Conservation (phyloP, 805 yeast species). For the Middelhovenomyces tepae region DNA sequence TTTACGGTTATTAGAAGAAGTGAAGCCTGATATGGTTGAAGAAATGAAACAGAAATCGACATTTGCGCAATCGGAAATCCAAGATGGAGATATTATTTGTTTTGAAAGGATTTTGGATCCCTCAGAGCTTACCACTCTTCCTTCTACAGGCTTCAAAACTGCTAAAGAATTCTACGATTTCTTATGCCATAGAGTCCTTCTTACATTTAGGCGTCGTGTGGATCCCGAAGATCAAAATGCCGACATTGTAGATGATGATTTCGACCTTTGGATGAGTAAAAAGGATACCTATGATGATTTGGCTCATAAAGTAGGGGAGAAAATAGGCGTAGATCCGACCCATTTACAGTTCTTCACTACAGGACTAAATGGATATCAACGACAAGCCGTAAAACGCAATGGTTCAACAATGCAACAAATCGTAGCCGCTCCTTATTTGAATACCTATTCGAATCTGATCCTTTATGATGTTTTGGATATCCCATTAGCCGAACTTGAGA, state of each 20-base stretch:
- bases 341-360: slow-evolving; percentile 59
- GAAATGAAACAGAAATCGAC: slow-evolving; percentile 19
- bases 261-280: slow-evolving; percentile 61
- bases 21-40: slow-evolving; percentile 29
- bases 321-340: slow-evolving; percentile 46
- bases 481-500: slow-evolving; percentile 68
- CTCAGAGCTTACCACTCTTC: slow-evolving; percentile 13
- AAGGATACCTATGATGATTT: slow-evolving; percentile 50
- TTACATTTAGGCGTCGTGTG: slow-evolving; percentile 20
- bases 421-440: slow-evolving; percentile 15
- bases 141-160: slow-evolving; percentile 11
- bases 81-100: slow-evolving; percentile 30
- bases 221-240: slow-evolving; percentile 13
- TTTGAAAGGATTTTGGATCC: slow-evolving; percentile 21
- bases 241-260: too few relatives aligned
- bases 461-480: slow-evolving; percentile 73
- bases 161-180: slow-evolving; percentile 26
- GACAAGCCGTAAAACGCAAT: slow-evolving; percentile 27
- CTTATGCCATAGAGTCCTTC: slow-evolving; percentile 23
- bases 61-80: slow-evolving; percentile 25
- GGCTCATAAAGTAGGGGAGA: slow-evolving; percentile 49
- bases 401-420: slow-evolving; percentile 31
- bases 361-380: slow-evolving; percentile 42
- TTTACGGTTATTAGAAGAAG: slow-evolving; percentile 26
- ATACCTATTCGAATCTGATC: slow-evolving; percentile 27